A percentile compares a stretch with the other conserved stretches of the same genome.
Evolutionary conservation across 192 early-diverging fungal species (phyloP).

Genomic region (Coemansia pectinata): DNA sequence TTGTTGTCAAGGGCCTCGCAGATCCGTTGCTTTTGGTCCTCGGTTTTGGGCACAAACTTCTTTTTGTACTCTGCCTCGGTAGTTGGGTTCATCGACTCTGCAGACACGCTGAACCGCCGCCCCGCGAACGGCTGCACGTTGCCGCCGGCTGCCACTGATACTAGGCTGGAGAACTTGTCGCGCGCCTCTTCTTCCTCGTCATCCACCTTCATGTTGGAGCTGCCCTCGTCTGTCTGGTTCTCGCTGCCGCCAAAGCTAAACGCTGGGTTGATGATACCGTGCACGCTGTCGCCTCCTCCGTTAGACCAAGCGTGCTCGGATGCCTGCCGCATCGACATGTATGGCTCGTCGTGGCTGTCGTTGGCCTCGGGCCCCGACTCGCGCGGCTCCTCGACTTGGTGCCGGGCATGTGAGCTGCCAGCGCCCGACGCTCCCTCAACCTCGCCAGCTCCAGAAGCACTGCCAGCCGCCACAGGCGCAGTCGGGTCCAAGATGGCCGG

Average conservation of each 20-base stretch:
- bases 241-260: constrained; percentile 57
- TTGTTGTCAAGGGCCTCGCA: constrained; percentile 78
- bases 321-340: constrained; percentile 54
- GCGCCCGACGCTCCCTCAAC: background rate
- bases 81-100: constrained; percentile 95
- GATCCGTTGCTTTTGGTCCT: constrained; percentile 83
- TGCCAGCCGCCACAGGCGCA: constrained; percentile 5
- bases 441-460: constrained; percentile 4
- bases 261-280: constrained; percentile 48
- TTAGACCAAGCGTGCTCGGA: constrained; percentile 53
- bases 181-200: constrained; percentile 65
- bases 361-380: constrained; percentile 46
- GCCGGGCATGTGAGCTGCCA: constrained; percentile 9
- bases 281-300: constrained; percentile 20
- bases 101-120: constrained; percentile 91
- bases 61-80: constrained; percentile 76
- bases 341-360: constrained; percentile 38
- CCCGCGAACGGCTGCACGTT: constrained; percentile 78
- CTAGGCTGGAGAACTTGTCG: constrained; percentile 59
- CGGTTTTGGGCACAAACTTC: constrained; percentile 84
- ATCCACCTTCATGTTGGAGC: constrained; percentile 61
- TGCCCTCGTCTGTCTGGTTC: constrained; percentile 40
- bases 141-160: constrained; percentile 53
- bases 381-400: constrained; percentile 32
- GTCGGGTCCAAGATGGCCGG: constrained; percentile 36